phyloP scores from a whole-genome alignment of 83 land plant species.

The Picea abies region DNA sequence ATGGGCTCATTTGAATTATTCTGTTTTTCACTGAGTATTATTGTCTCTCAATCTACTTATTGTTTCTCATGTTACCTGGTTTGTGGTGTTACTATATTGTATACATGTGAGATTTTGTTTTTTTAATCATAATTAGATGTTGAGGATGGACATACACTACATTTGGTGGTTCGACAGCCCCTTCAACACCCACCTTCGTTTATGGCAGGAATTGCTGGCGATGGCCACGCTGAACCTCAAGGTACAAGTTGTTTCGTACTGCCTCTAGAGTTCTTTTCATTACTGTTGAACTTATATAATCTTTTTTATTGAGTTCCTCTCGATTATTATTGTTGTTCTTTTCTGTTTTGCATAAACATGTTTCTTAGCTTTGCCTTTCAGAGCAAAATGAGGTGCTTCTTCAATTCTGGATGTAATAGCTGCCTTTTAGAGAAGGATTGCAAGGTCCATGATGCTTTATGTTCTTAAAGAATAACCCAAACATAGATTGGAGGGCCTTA shows the following conservation, averaged over 20 bases:
- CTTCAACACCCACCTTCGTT: slow-evolving; percentile 29
- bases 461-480: background rate
- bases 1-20: too few relatives aligned
- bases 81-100: background rate
- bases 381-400: background rate
- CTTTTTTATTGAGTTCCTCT: background rate
- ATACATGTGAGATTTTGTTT: slow-evolving; percentile 7
- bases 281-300: background rate
- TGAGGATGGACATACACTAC: slow-evolving; percentile 99
- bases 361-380: background rate
- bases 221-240: slow-evolving; percentile 25
- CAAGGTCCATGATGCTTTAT: background rate
- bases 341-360: background rate
- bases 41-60: too few relatives aligned
- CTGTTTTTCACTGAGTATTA: too few relatives aligned
- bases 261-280: background rate
- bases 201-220: slow-evolving; percentile 15
- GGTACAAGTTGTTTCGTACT: background rate
- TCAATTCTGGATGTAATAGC: background rate
- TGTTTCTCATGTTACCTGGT: background rate
- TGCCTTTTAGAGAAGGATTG: background rate
- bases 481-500: too few relatives aligned
- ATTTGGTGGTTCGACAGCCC: slow-evolving; percentile 87
- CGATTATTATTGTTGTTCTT: background rate
- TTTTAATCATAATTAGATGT: slow-evolving; percentile 61